Base-by-base conservation (phyloP, 2,329 filamentous ascomycete species). In the Fusarium lateritium region DNA sequence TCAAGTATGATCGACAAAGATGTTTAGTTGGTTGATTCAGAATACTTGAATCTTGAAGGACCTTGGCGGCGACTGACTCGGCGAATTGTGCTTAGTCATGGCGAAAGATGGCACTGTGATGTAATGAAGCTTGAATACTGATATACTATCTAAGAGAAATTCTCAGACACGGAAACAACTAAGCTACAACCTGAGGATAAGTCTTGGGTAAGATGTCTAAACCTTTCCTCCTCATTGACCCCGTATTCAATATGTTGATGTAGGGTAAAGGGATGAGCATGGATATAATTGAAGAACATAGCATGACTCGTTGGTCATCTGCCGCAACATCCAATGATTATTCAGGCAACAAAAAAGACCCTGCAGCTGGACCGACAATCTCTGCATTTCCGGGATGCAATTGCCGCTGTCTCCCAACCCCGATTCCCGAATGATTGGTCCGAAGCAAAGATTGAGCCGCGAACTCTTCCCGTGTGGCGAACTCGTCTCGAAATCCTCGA, bases 31-130 rank as follows among this genome's bases (percentile, higher is more conserved):
- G n/a, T 45, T 24, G 28, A 43, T 22, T 39, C 58, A 46, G 43
- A 34, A 39, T 24, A 36, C 24, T 40, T 51, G 36, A 42, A 50
- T 38, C 58, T 31, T 45, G 14, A 42, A 21, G 9, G 39, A 65
- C 15, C 39, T 43, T 45, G 40, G n/a, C 22, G 34, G 22, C n/a
- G 11, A 43, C 40, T 65, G 51, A 60, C 60, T 65, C 42, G 62
- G 46, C 44, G 24, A 42, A 34, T 46, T 45, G 21, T 56, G 60
- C 62, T 70, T 70, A 70, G 67, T 69, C 57, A 47, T 36, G 38
- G 2, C 26, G 33, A 49, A 28, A 6, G 39, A 53, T 11, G 46
- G 21, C 49, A 33, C 14, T 39, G 38, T 45, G 36, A 51, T 34
- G 28, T 39, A 36, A 36, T 55, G 44, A 58, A 31, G 49, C 24